Evolutionary conservation across 306 rosid genomes (phyloP), one percentile per base, ranked within the genome.

Genomic region (Fragaria nilgerrensis): DNA sequence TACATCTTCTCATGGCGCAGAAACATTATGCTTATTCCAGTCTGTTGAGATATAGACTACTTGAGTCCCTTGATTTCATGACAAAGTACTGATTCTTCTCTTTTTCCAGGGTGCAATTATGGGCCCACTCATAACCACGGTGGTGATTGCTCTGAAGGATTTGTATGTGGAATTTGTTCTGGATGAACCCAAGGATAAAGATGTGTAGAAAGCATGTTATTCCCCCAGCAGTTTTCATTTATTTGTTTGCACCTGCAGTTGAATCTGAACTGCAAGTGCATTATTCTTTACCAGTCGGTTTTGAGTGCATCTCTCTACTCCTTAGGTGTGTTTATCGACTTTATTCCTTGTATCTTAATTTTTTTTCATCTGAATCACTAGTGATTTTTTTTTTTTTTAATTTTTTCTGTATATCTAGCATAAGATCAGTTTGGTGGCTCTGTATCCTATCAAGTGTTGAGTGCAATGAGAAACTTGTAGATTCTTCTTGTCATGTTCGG

Each of bases 91-190:
- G 49, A 65, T 78, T 55, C 13, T 59, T 49, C 8, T 65, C 5
- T 22, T 3, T 56, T 67, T 9, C 41, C 86, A 95, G 98, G 98
- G 98, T 22, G 98, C 98, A 36, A 95, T 95, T 45, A 92, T 95
- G 97, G 98, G 97, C n/a, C 98, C 98, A 32, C 87, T 92, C 79
- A 90, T 95, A 76, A 92, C 98, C 3, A 95, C 98, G 10, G 97
- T 95, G 9, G 89, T 95, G 88, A 92, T 92, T 67, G 98, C 97
- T 73, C 82, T 95, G 22, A 92, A 92, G 84, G 96, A 90, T 87
- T 84, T 95, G 82, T 92, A 95, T 66, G 89, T 90, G 41, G 98
- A 95, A 76, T 95, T 95, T 89, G 96, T 95, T 72, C 82, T 95
- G 68, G 90, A 79, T 11, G 92, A 88, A 81, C 86, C 76, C n/a